Evolutionary conservation across 176 grass and related monocot genomes (phyloP).

Genomic region (Carex myosuroides): DNA sequence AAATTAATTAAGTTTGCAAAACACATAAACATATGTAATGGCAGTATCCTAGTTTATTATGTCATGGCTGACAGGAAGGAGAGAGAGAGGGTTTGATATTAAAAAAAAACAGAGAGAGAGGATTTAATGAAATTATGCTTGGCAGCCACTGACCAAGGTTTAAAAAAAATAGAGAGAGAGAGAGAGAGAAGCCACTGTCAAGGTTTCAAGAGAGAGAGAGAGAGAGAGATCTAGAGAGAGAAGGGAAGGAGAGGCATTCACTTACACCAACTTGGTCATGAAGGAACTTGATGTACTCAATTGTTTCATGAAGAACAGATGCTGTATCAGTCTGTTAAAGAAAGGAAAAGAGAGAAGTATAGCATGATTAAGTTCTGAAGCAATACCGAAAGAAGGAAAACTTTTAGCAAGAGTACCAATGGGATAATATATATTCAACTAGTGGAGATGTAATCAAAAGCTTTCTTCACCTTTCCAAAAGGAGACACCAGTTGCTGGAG

Average conservation of each 20-base stretch:
- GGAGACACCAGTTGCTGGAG: constrained; percentile 97
- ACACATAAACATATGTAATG: not conserved
- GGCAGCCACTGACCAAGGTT: too few species aligned
- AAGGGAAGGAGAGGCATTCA: not conserved
- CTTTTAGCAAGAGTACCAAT: constrained; percentile 32
- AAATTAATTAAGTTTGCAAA: not conserved
- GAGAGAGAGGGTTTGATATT: not conserved
- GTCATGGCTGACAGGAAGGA: not conserved
- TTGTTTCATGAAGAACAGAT: constrained; percentile 98
- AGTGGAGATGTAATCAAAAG: constrained; percentile 49
- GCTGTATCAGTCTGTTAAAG: constrained; percentile 89
- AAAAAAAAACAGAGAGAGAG: not conserved
- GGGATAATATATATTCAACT: constrained; percentile 44
- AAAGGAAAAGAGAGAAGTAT: constrained; percentile 38
- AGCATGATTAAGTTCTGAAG: constrained; percentile 28
- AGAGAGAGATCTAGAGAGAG: not conserved
- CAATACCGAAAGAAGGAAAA: constrained; percentile 37
- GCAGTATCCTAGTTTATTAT: not conserved
- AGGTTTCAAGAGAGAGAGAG: not conserved
- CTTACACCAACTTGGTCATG: constrained; percentile 96
- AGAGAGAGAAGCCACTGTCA: not conserved
- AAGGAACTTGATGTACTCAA: constrained; percentile 99
- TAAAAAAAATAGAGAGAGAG: not conserved
- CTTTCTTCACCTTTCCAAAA: constrained; percentile 94
- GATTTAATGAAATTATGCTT: too few species aligned